Evolutionary conservation across 129 eudicot species (phyloP).

Genomic region (Dittrichia graveolens): DNA sequence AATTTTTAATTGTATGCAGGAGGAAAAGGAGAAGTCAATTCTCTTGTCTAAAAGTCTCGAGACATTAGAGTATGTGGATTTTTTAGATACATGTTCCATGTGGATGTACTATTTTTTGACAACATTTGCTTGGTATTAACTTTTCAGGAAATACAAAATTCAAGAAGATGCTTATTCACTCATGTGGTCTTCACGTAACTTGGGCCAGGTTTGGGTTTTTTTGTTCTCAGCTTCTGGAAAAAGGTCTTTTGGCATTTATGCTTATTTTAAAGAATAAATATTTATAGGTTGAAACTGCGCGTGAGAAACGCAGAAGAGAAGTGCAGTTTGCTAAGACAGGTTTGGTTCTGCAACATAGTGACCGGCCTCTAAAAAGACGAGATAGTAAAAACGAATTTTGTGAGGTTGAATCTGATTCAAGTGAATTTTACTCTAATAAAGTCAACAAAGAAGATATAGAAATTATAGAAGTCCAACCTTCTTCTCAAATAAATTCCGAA

Average conservation of each 20-base stretch:
- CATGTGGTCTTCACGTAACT: constrained; percentile 80
- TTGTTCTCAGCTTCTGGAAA: not conserved
- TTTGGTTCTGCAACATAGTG: constrained; percentile 51
- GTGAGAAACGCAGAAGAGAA: constrained; percentile 80
- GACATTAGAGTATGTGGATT: constrained; percentile 70
- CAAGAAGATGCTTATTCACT: constrained; percentile 74
- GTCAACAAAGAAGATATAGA: constrained; percentile 27
- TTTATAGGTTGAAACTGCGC: constrained; percentile 69
- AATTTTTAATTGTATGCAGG: constrained; percentile 48
- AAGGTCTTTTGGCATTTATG: not conserved
- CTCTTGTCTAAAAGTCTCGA: constrained; percentile 74
- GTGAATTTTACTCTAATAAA: constrained; percentile 7
- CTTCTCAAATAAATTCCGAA: constrained; percentile 23
- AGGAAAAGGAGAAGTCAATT: constrained; percentile 64
- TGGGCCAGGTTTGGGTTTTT: constrained; percentile 74
- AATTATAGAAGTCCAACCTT: constrained; percentile 10
- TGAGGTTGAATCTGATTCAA: constrained; percentile 34
- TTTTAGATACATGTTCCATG: constrained; percentile 1
- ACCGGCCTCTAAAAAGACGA: constrained; percentile 54
- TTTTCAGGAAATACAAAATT: constrained; percentile 76
- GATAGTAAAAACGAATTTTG: constrained; percentile 7
- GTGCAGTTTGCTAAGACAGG: constrained; percentile 85
- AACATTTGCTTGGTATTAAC: constrained; percentile 7
- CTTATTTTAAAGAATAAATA: not conserved
- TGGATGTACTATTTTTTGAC: not conserved